Base-by-base conservation (phyloP, 768 basidiomycete genomes). In the Rubroboletus satanas region DNA sequence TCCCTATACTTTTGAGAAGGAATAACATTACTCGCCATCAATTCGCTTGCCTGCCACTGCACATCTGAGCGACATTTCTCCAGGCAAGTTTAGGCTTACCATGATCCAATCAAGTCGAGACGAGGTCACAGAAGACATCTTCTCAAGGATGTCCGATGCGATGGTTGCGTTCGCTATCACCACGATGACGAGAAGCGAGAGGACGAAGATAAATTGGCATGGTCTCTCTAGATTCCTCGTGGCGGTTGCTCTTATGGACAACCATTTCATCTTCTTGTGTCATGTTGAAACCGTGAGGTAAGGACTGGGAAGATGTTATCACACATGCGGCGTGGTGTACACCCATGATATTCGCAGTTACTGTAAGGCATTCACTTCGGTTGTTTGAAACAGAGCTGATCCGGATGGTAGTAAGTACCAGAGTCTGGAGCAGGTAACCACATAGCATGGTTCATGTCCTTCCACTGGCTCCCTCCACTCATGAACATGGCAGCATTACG, bases 151-250 rank as follows among this genome's bases (percentile, higher is more conserved):
- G 7, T 57, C 55, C 2, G 41, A 57, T 5, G 55, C 55, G 10
- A 49, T 48, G 17, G 52, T 28, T 43, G 52, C 51, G 11, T 57
- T 57, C n/a, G 55, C 55, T 28, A 56, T 41, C n/a, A 57, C 52
- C 18, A 54, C 52, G 15, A 54, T 57, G n/a, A 54, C 17, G 17
- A 26, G 26, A 26, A 26, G 26, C 26, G 26, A 5, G 26, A 26
- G 26, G 26, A 26, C 21, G 21, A 21, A 21, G 26, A 3, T 26
- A 26, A 5, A 5, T 26, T 26, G 26, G 26, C 26, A 26, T 0
- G 26, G 5, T 26, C 26, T 5, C 26, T 26, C 26, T 26, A 26
- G 4, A 26, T 26, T 26, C 26, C 26, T 26, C 26, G 5, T 26
- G 26, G 26, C 26, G 26, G 26, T 26, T 26, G 26, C 26, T 26